phyloP scores from a whole-genome alignment of 2,329 filamentous ascomycete species.

The Blumeria hordei region DNA sequence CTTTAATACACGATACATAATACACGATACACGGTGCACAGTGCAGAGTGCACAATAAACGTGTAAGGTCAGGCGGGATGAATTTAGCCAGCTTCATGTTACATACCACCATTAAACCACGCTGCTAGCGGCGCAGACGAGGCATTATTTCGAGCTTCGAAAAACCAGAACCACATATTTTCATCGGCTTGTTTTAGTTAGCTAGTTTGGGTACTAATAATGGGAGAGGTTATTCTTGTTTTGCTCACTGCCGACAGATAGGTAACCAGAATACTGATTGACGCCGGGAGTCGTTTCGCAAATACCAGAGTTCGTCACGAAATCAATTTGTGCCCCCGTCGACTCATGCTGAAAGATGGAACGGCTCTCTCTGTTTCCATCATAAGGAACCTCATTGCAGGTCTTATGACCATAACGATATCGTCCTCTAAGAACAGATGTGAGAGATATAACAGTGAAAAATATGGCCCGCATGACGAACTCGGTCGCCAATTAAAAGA shows the following conservation, averaged over 20 bases:
- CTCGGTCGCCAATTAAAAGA: no score
- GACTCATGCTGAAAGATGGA: conserved; percentile 24
- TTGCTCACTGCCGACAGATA: conserved; percentile 19
- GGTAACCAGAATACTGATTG: conserved; percentile 26
- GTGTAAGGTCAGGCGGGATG: no score
- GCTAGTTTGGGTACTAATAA: conserved; percentile 11
- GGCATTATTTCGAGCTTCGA: conserved; percentile 29
- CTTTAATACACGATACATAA: no score
- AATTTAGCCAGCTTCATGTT: no score
- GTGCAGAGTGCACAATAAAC: no score
- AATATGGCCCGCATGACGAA: no score
- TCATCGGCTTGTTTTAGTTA: conserved; percentile 6
- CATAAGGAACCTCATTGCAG: conserved; percentile 15
- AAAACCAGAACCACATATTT: conserved; percentile 23
- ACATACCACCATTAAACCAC: conserved; percentile 20
- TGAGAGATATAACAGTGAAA: background rate
- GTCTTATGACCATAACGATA: background rate
- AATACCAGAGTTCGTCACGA: conserved; percentile 25
- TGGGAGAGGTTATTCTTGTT: background rate
- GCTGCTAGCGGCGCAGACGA: conserved; percentile 19
- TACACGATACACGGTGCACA: no score
- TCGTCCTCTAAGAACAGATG: background rate
- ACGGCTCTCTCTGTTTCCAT: conserved; percentile 18
- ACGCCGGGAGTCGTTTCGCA: conserved; percentile 26
- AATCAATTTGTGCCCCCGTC: conserved; percentile 21